phyloP scores from a whole-genome alignment of 78 protist genomes.

The Dictyostelium citrinum region DNA sequence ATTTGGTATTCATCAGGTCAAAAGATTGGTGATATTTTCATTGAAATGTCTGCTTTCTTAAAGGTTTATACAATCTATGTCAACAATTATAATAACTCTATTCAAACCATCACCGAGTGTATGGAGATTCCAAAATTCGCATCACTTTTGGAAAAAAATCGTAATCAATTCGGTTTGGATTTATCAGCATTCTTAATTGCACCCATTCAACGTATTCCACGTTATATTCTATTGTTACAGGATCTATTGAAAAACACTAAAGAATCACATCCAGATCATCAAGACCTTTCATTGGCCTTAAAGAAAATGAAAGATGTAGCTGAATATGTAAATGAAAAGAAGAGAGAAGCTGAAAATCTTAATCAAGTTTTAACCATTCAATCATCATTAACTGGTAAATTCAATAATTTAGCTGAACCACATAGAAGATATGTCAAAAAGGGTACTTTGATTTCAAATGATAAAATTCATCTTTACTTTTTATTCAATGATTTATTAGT shows the following conservation, averaged over 20 bases:
- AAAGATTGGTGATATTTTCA: constrained; percentile 76
- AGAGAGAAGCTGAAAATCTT: constrained; percentile 84
- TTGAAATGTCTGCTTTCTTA: constrained; percentile 20
- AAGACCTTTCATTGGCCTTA: constrained; percentile 58
- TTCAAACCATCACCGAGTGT: constrained; percentile 57
- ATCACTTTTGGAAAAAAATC: constrained; percentile 20
- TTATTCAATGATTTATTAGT: constrained; percentile 69
- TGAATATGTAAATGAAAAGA: constrained; percentile 81
- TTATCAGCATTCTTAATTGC: constrained; percentile 64
- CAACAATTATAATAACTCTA: constrained; percentile 63
- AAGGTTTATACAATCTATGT: constrained; percentile 82
- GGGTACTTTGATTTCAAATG: constrained; percentile 38
- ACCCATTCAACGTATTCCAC: constrained; percentile 77
- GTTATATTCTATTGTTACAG: constrained; percentile 73
- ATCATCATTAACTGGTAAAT: constrained; percentile 49
- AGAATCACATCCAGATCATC: constrained; percentile 69
- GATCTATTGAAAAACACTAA: constrained; percentile 48
- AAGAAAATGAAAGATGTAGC: constrained; percentile 83
- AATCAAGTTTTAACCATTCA: constrained; percentile 76
- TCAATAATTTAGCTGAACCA: constrained; percentile 77
- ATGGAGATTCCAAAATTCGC: constrained; percentile 64
- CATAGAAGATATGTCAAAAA: constrained; percentile 80
- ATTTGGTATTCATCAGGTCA: constrained; percentile 32
- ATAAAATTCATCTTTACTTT: constrained; percentile 52
- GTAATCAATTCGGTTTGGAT: constrained; percentile 31